Conservation (phyloP, 768 basidiomycete genomes). For the Kwoniella bestiolae region DNA sequence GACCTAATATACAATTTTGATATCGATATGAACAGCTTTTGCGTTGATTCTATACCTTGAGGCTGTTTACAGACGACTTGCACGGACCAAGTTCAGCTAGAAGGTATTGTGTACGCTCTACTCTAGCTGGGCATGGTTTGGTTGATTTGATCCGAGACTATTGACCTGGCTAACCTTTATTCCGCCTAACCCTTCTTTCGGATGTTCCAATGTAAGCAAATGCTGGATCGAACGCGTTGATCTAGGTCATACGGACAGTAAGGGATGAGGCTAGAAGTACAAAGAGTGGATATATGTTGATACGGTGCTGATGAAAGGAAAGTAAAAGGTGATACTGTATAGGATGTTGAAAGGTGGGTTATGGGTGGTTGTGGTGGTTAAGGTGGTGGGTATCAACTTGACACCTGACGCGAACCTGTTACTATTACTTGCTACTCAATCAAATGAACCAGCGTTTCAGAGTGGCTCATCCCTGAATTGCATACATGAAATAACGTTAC, state of each 20-base stretch:
- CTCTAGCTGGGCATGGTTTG: background rate
- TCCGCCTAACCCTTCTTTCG: background rate
- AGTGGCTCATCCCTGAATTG: background rate
- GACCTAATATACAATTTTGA: too few species aligned
- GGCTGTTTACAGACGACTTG: too few species aligned
- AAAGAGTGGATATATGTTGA: background rate
- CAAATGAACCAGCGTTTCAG: background rate
- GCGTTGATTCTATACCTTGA: background rate
- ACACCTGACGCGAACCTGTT: background rate
- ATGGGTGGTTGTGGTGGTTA: too few species aligned
- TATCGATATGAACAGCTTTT: too few species aligned
- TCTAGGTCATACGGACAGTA: background rate
- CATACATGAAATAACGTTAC: too few species aligned
- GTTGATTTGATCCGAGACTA: too few species aligned
- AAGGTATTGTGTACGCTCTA: background rate
- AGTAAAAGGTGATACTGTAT: background rate
- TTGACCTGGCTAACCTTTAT: background rate
- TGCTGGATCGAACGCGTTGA: conserved; percentile 1
- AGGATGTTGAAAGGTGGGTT: too few species aligned
- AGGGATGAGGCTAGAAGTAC: conserved; percentile 5
- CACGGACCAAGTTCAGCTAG: background rate
- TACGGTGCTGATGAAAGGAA: conserved; percentile 4
- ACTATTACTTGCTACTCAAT: too few species aligned
- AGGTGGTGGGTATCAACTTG: too few species aligned
- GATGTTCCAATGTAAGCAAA: background rate